phyloP scores from a whole-genome alignment of 257 asterid species.

The Solanum chiquidenum region DNA sequence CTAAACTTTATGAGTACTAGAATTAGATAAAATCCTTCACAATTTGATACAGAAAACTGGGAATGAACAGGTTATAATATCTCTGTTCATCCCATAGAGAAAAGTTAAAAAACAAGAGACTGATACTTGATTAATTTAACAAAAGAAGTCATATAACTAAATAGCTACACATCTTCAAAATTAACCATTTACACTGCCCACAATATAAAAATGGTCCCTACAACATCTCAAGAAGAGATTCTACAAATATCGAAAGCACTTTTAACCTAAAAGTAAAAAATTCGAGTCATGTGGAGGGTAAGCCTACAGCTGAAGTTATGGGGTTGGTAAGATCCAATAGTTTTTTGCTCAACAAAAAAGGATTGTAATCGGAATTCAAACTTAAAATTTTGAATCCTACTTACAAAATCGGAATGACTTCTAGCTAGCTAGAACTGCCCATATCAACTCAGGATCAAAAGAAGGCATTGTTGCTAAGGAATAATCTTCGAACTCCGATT shows the following conservation, averaged over 20 bases:
- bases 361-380: neutral
- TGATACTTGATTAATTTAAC: neutral
- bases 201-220: neutral
- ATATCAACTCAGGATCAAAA: conserved; percentile 78
- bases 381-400: neutral
- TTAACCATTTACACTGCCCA: too few relatives aligned
- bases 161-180: neutral
- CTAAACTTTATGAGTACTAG: neutral
- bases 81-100: neutral
- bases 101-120: neutral
- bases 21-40: neutral
- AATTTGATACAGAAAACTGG: neutral
- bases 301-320: neutral
- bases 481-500: conserved; percentile 35
- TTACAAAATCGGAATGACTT: neutral
- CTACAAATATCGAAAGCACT: neutral
- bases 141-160: neutral
- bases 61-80: neutral
- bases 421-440: conserved; percentile 85
- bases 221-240: neutral
- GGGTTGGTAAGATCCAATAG: neutral
- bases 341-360: neutral
- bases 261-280: neutral
- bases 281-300: neutral
- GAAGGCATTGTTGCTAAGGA: conserved; percentile 75